phyloP scores from a whole-genome alignment of 495 filamentous ascomycete species.

The Lichina pygmaea region DNA sequence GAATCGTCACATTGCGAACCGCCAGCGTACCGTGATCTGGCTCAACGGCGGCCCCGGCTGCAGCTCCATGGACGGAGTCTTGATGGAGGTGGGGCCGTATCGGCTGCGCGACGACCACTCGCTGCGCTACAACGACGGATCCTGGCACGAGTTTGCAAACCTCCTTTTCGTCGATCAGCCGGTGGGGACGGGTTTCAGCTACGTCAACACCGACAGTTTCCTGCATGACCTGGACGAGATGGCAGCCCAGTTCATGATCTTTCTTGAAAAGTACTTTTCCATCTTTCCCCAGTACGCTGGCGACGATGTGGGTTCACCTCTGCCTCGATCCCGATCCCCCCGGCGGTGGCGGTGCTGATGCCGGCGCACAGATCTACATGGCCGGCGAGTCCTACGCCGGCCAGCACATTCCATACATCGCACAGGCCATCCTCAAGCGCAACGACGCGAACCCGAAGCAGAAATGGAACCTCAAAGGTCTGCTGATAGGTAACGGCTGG shows the following conservation, averaged over 20 bases:
- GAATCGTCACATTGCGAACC: slow-evolving; percentile 82
- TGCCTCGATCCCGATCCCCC: neutral
- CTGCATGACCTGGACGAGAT: slow-evolving; percentile 67
- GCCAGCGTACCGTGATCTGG: slow-evolving; percentile 85
- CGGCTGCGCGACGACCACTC: slow-evolving; percentile 50
- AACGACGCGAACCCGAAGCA: slow-evolving; percentile 22
- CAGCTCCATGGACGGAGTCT: slow-evolving; percentile 82
- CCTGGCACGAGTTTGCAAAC: slow-evolving; percentile 95
- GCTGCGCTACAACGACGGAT: slow-evolving; percentile 60
- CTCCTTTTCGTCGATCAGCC: slow-evolving; percentile 91
- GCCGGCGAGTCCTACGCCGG: slow-evolving; percentile 92
- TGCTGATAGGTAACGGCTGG: slow-evolving; percentile 95
- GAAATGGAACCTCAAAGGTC: slow-evolving; percentile 57
- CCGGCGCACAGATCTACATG: slow-evolving; percentile 46
- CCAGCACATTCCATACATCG: slow-evolving; percentile 92
- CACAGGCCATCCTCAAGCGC: slow-evolving; percentile 60
- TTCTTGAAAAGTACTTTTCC: slow-evolving; percentile 71
- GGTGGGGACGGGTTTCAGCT: slow-evolving; percentile 89
- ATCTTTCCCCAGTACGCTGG: slow-evolving; percentile 79
- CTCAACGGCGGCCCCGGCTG: slow-evolving; percentile 91
- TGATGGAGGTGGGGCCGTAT: slow-evolving; percentile 97
- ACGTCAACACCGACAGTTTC: slow-evolving; percentile 66
- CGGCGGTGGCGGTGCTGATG: slow-evolving; percentile 2
- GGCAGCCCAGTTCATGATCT: slow-evolving; percentile 64
- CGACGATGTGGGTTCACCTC: slow-evolving; percentile 53